Base-by-base conservation (phyloP, 768 basidiomycete genomes). In the Gyrodon lividus region DNA sequence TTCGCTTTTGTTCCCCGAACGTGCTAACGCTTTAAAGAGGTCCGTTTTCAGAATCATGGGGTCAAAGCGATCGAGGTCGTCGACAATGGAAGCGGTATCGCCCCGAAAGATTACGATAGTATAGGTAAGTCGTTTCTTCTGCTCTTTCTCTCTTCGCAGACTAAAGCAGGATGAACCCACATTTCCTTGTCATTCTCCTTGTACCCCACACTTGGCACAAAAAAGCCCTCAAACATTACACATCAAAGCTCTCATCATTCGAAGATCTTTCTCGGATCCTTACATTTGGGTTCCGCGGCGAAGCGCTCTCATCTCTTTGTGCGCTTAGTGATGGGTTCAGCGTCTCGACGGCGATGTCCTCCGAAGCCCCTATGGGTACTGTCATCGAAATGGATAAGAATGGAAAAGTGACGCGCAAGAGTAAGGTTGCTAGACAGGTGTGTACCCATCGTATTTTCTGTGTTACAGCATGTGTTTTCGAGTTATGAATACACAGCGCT, bases 261-360 rank as follows among this genome's bases (percentile, higher is more conserved):
- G 70, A 80, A 4, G 90, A 93, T 63, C 79, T 98, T 3, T 72
- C 80, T 2, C 72, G 77, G 0, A 82, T 98, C 9, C 70, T 72
- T 5, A 92, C 93, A 0, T 97, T 98, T 66, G 96, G 96, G 0
- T 99, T 98, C 64, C 81, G 97, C 33, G 97, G 97, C 14, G 97
- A 99, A 71, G 97, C 97, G 0, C 75, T 99, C 0, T 92, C 93
- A 6, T 94, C 96, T 3, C 77, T 99, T 0, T 99, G 95, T 63
- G 91, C 91, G 1, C 70, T 97, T 1, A 80, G 84, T 44, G 85
- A 89, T 48, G 69, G 74, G 3, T 79, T 98, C 10, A 75, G 72
- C 0, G 76, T 98, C 43, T 78, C 78, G 1, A 98, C 96, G 0
- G 78, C 89, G 3, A 93, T 90, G 0, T 74, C 76, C 17, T 68